Conservation (phyloP, 148 eudicot species). For the Silene latifolia region DNA sequence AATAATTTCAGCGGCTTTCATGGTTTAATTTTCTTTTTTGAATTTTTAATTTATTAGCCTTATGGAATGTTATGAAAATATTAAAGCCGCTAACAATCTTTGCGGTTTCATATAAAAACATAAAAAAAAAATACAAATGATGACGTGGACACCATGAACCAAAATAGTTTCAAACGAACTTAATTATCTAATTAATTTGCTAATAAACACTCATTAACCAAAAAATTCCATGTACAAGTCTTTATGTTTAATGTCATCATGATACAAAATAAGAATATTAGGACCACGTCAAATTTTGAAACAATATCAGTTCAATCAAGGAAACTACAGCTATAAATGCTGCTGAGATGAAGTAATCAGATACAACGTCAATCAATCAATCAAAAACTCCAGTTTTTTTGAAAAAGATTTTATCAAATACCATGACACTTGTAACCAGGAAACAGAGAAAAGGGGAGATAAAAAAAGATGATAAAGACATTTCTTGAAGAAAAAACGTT, state of each 20-base stretch:
- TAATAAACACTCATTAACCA: too few species aligned
- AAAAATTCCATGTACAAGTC: too few species aligned
- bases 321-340: not conserved
- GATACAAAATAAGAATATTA: not conserved
- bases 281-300: not conserved
- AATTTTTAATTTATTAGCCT: too few species aligned
- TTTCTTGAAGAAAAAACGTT: not conserved
- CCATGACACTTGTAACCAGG: not conserved
- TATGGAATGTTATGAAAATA: too few species aligned
- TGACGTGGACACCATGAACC: too few species aligned
- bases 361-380: not conserved
- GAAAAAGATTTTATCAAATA: not conserved
- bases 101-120: too few species aligned
- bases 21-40: too few species aligned
- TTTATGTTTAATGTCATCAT: not conserved
- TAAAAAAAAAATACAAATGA: too few species aligned
- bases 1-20: too few species aligned
- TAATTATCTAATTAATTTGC: too few species aligned
- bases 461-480: constrained; percentile 1
- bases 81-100: too few species aligned
- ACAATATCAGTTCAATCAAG: not conserved
- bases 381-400: not conserved
- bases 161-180: too few species aligned
- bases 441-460: not conserved
- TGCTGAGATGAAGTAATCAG: not conserved